phyloP scores from a whole-genome alignment of 352 stramenopile species.

The Thraustochytrium striatum region DNA sequence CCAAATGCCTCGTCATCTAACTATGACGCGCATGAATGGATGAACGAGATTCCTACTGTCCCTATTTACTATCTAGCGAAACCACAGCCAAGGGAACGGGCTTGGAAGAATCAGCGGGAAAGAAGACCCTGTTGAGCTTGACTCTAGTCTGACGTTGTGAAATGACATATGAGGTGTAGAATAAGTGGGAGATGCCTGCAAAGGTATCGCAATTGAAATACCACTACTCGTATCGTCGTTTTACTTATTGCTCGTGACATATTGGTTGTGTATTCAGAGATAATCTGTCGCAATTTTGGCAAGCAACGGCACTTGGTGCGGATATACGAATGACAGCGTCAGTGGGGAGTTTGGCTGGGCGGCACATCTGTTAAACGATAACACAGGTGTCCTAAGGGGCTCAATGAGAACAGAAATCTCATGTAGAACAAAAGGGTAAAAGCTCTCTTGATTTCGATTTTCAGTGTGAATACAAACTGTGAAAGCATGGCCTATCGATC shows the following conservation, averaged over 20 bases:
- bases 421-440: conserved; percentile 77
- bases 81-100: conserved; percentile 73
- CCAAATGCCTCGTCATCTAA: conserved; percentile 79
- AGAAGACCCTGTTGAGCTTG: conserved; percentile 79
- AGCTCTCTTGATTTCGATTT: conserved; percentile 80
- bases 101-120: conserved; percentile 75
- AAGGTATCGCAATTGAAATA: conserved; percentile 75
- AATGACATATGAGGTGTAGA: conserved; percentile 78
- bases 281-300: no score
- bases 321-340: conserved; percentile 69
- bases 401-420: conserved; percentile 77
- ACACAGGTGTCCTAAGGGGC: conserved; percentile 76
- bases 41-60: conserved; percentile 78
- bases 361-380: conserved; percentile 77
- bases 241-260: conserved; percentile 74
- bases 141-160: conserved; percentile 76
- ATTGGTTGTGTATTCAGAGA: conserved; percentile 42
- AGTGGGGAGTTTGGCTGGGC: conserved; percentile 77
- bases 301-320: conserved; percentile 45
- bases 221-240: conserved; percentile 76
- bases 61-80: conserved; percentile 77
- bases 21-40: conserved; percentile 79
- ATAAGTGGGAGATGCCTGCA: conserved; percentile 68
- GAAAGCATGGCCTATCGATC: conserved; percentile 80
- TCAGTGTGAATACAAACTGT: conserved; percentile 76